A percentile compares a stretch with the other conserved stretches of the same genome.
Conservation (phyloP, 148 eudicot genomes). For the Salicornia ramosissima region DNA sequence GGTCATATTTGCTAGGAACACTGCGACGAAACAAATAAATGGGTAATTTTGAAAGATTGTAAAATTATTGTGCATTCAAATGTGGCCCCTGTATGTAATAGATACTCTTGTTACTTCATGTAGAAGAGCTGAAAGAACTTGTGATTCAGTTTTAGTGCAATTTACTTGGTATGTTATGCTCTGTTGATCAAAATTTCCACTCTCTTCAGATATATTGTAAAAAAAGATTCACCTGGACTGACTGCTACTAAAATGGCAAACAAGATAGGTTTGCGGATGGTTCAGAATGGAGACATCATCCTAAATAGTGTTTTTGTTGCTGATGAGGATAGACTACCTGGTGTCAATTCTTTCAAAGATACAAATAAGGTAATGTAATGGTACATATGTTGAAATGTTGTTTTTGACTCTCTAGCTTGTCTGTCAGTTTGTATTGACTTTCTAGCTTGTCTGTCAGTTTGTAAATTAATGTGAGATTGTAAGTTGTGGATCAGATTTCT, state of each 20-base stretch:
- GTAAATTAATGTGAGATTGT: neutral
- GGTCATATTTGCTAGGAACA: conserved; percentile 81
- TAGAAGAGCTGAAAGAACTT: neutral
- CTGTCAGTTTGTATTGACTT: neutral
- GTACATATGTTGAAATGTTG: no score
- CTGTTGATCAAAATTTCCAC: neutral
- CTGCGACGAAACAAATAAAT: conserved; percentile 70
- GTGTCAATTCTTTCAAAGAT: conserved; percentile 88
- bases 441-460: neutral
- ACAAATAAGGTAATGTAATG: conserved; percentile 62
- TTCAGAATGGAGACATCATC: conserved; percentile 90
- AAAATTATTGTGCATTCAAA: neutral
- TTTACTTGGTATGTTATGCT: neutral
- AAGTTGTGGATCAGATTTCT: neutral
- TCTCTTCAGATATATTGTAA: conserved; percentile 56
- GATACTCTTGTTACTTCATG: neutral
- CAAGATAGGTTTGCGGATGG: conserved; percentile 86
- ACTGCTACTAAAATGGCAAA: conserved; percentile 80
- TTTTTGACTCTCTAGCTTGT: neutral
- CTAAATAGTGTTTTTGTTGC: conserved; percentile 75
- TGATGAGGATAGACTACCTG: conserved; percentile 76
- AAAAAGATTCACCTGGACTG: conserved; percentile 76
- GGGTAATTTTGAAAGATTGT: conserved; percentile 43
- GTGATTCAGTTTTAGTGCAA: no score
- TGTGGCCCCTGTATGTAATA: neutral